Percentiles rank a stretch among this genome's conserved stretches.
These are phyloP conservation scores for Stachybotrys echinatus DNA, from an alignment of 2,329 filamentous ascomycete species.

Conservation along the genomic window DNA sequence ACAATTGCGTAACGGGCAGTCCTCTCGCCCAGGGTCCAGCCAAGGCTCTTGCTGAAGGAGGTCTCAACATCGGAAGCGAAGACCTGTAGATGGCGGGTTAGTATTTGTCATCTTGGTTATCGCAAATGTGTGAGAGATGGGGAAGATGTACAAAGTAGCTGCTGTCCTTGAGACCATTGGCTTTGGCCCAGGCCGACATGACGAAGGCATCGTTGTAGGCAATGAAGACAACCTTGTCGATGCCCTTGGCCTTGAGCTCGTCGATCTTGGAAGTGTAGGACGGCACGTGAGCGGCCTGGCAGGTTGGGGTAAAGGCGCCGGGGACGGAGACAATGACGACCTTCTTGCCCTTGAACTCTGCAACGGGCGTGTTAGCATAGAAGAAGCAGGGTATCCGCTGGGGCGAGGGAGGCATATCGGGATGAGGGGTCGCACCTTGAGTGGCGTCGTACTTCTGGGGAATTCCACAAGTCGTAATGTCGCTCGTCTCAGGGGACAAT, in stretches of 20 bases:
- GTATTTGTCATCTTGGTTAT: slow-evolving; percentile 4
- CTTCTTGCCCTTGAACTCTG: slow-evolving; percentile 53
- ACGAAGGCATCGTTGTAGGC: slow-evolving; percentile 82
- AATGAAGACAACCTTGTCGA: slow-evolving; percentile 76
- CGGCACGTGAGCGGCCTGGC: slow-evolving; percentile 75
- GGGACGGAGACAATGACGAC: slow-evolving; percentile 50
- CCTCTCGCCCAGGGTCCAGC: slow-evolving; percentile 70
- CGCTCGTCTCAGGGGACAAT: slow-evolving; percentile 62
- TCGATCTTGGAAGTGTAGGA: slow-evolving; percentile 70
- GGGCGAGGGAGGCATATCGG: too few species aligned
- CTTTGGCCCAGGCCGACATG: slow-evolving; percentile 88
- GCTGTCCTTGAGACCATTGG: slow-evolving; percentile 71
- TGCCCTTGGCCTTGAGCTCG: slow-evolving; percentile 71
- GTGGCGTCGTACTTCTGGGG: slow-evolving; percentile 75
- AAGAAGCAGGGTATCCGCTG: background rate
- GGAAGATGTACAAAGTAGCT: slow-evolving; percentile 50
- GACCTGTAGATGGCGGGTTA: slow-evolving; percentile 37
- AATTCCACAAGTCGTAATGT: slow-evolving; percentile 71
- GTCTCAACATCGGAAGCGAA: slow-evolving; percentile 68
- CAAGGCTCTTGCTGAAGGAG: slow-evolving; percentile 72
- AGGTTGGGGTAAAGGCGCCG: slow-evolving; percentile 82
- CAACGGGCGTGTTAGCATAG: slow-evolving; percentile 1
- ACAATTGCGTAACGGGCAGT: slow-evolving; percentile 76
- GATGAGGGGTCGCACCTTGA: slow-evolving; percentile 59
- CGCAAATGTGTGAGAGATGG: background rate